Percentiles rank a stretch among this genome's conserved stretches.
These are phyloP conservation scores for Porphyrellus cyaneotinctus DNA, from an alignment of 768 basidiomycete genomes.

Conservation along the genomic window DNA sequence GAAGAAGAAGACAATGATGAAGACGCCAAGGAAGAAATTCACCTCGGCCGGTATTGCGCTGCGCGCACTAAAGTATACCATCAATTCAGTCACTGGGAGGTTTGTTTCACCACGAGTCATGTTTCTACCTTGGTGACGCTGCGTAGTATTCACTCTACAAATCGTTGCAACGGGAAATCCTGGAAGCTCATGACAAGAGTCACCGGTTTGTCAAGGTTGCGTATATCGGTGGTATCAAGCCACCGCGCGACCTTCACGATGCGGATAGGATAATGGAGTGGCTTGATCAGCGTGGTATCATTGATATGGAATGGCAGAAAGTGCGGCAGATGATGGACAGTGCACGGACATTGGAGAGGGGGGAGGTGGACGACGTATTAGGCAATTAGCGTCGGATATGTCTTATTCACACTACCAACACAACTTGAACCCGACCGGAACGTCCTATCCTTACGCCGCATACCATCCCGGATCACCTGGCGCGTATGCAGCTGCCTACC, in stretches of 20 bases:
- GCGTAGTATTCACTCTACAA: slow-evolving; percentile 63
- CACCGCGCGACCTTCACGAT: slow-evolving; percentile 64
- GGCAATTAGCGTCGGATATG: slow-evolving; percentile 12
- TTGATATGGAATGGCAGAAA: slow-evolving; percentile 66
- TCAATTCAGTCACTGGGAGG: slow-evolving; percentile 81
- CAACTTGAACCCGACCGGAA: slow-evolving; percentile 40
- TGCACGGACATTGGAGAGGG: slow-evolving; percentile 62
- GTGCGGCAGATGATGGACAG: slow-evolving; percentile 71
- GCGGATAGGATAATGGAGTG: slow-evolving; percentile 81
- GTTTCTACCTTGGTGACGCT: slow-evolving; percentile 1
- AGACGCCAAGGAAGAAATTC: slow-evolving; percentile 38
- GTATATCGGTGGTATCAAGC: slow-evolving; percentile 47
- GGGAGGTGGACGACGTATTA: slow-evolving; percentile 33
- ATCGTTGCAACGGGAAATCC: slow-evolving; percentile 53
- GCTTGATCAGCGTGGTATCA: slow-evolving; percentile 66
- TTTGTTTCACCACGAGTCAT: slow-evolving; percentile 30
- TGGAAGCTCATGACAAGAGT: slow-evolving; percentile 44
- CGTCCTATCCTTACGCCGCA: slow-evolving; percentile 63
- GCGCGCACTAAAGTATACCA: slow-evolving; percentile 65
- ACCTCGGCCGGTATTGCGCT: slow-evolving; percentile 80
- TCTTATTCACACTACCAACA: slow-evolving; percentile 37
- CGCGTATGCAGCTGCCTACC: slow-evolving; percentile 44
- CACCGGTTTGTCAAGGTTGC: slow-evolving; percentile 55
- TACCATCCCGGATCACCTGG: slow-evolving; percentile 50
- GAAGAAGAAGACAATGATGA: slow-evolving; percentile 14